Conservation (phyloP, 176 grass and related monocot genomes). For the Aegilops speltoides region DNA sequence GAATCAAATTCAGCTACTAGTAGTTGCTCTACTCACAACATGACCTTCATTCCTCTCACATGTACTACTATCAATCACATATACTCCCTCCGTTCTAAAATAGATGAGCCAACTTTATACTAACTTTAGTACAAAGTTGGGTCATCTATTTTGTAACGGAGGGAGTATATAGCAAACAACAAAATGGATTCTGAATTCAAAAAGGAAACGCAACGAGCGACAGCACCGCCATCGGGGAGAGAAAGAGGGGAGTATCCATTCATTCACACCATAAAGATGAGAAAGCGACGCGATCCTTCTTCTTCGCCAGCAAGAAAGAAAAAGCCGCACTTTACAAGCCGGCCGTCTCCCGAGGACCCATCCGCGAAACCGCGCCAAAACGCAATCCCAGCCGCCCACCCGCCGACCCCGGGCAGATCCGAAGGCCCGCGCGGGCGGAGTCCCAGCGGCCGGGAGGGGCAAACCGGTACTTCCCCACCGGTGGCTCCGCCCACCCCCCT, state of each 20-base stretch:
- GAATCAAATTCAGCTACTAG: not conserved
- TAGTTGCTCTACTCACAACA: not conserved
- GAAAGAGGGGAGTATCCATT: not conserved
- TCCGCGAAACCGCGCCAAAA: not conserved
- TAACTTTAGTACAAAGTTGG: too few relatives aligned
- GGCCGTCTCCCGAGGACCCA: not conserved
- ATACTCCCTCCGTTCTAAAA: too few relatives aligned
- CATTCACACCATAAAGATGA: not conserved
- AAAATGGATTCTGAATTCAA: not conserved
- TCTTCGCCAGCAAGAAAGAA: constrained; percentile 43
- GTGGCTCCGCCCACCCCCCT: not conserved
- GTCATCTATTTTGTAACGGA: too few relatives aligned
- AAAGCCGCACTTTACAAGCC: not conserved
- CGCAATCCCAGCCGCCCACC: constrained; percentile 17
- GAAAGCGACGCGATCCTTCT: constrained; percentile 20
- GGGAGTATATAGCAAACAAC: too few relatives aligned
- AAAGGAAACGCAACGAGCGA: not conserved
- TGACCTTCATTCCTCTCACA: not conserved
- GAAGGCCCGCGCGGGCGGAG: not conserved
- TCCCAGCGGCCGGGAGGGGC: not conserved
- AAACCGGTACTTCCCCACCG: constrained; percentile 18
- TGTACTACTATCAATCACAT: too few relatives aligned
- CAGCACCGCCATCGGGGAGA: not conserved
- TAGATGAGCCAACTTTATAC: too few relatives aligned
- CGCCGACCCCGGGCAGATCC: not conserved